Evolutionary conservation across 352 stramenopile species (phyloP), one percentile per base, ranked within the genome.

Genomic region (Phytophthora sojae): DNA sequence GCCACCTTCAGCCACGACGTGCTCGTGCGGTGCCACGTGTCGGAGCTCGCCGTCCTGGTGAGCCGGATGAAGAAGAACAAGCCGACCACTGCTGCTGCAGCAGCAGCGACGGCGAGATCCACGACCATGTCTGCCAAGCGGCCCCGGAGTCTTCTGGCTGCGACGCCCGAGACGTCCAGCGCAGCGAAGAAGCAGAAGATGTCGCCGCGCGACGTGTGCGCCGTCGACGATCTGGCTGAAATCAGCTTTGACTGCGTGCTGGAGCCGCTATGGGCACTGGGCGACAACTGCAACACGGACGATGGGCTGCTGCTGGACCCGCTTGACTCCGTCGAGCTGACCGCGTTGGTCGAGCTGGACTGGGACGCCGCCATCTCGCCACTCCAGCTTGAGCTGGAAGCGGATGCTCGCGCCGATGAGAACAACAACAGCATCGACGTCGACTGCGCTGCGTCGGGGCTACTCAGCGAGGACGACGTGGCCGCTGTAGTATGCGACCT

Each of bases 1-100:
- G 91, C 82, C 76, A 94, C 84, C 5, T 94, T 94, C 74, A 92
- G 84, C 63, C 86, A 94, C 70, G 78, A 85, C 12, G 77, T 75
- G 53, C 85, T 92, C 35, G 58, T 83, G 6, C 81, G 71, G 57
- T 83, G 86, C 60, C 71, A 82, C 47, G 73, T 72, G 45, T 61
- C 62, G 3, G 9, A 75, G 17, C 45, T 79, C 12, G 15, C 15
- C 9, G 49, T 9, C 17, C 57, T 75, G 45, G 57, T 50, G n/a
- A 35, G 50, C 17, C 50, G 68, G 39, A 71, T 73, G 21, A 21
- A 21, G 49, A 57, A 71, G 17, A 64, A 37, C 32, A 64, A 57
- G 42, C 6, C 56, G 3, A 32, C 21, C 15, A 5, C 47, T 17
- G 14, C 53, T 5, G 39, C 51, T n/a, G 55, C 39, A n/a, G 0